Percentiles rank a stretch among this genome's conserved stretches.
Evolutionary conservation across 176 grass and related monocot genomes (phyloP).

Genomic region (Echinochloa phyllopogon): DNA sequence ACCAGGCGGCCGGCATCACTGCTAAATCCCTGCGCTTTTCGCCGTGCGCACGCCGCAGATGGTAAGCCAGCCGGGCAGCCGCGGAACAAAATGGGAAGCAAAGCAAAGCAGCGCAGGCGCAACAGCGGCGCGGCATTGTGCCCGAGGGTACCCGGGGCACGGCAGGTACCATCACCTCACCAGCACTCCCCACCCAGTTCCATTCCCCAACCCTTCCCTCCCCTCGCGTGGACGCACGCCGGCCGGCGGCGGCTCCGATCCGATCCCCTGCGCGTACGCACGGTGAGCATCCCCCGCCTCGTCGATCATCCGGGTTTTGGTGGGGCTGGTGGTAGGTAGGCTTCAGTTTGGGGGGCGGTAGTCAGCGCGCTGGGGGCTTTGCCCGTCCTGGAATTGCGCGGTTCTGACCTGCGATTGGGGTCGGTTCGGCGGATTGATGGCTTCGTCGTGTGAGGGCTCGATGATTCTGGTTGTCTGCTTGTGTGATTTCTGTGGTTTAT

Average conservation of each 20-base stretch:
- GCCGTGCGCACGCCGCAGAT: background rate
- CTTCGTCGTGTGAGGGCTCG: background rate
- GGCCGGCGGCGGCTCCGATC: background rate
- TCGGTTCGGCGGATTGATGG: background rate
- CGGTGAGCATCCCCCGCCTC: background rate
- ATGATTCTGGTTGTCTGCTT: background rate
- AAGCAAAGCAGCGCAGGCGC: background rate
- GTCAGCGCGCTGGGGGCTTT: background rate
- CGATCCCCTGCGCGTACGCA: constrained; percentile 1
- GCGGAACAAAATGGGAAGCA: background rate
- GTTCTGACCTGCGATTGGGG: background rate
- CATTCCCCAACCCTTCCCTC: background rate
- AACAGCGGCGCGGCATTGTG: constrained; percentile 42
- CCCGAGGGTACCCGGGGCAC: background rate
- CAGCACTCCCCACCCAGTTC: background rate
- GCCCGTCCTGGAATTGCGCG: background rate
- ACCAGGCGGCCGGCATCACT: background rate
- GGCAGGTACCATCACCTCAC: background rate
- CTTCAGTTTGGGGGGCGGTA: background rate
- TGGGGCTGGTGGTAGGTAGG: background rate
- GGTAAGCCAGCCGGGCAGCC: background rate
- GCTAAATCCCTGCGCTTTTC: background rate
- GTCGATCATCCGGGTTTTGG: constrained; percentile 15
- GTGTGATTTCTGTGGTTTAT: background rate
- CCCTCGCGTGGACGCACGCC: background rate